Percentiles rank a stretch among this genome's conserved stretches.
These are phyloP conservation scores for Austroboletus eburneus DNA, from an alignment of 768 basidiomycete genomes.

Conservation along the genomic window DNA sequence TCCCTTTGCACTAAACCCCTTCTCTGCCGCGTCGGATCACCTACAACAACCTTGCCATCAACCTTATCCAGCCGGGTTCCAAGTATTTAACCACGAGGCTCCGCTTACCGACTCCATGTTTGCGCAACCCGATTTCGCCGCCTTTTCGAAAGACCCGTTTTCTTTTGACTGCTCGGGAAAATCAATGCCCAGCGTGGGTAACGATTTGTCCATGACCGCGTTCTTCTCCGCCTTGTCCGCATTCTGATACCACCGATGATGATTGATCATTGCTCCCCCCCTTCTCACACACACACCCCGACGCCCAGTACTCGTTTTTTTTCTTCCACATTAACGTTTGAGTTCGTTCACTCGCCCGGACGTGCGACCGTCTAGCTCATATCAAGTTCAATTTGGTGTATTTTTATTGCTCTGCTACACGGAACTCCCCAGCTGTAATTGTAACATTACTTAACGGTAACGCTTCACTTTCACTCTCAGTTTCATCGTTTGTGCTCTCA, in stretches of 20 bases:
- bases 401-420: slow-evolving; percentile 20
- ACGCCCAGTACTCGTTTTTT: slow-evolving; percentile 4
- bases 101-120: slow-evolving; percentile 12
- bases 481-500: not conserved
- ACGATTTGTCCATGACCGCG: slow-evolving; percentile 29
- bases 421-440: slow-evolving; percentile 23
- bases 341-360: slow-evolving; percentile 3
- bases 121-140: slow-evolving; percentile 18
- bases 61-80: slow-evolving; percentile 19
- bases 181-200: slow-evolving; percentile 17
- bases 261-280: slow-evolving; percentile 1
- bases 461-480: too few species aligned
- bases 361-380: slow-evolving; percentile 6
- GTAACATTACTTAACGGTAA: slow-evolving; percentile 21
- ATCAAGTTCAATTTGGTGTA: slow-evolving; percentile 14
- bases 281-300: too few species aligned
- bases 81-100: slow-evolving; percentile 17
- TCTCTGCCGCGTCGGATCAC: slow-evolving; percentile 11
- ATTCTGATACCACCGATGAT: slow-evolving; percentile 18
- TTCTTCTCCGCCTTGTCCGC: slow-evolving; percentile 31
- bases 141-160: slow-evolving; percentile 23
- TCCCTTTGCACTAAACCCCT: slow-evolving; percentile 17
- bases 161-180: slow-evolving; percentile 24
- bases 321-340: slow-evolving; percentile 1
- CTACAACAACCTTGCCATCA: slow-evolving; percentile 14